Base-by-base conservation (phyloP, 805 yeast species). In the Cyberlindnera euphorbiae region DNA sequence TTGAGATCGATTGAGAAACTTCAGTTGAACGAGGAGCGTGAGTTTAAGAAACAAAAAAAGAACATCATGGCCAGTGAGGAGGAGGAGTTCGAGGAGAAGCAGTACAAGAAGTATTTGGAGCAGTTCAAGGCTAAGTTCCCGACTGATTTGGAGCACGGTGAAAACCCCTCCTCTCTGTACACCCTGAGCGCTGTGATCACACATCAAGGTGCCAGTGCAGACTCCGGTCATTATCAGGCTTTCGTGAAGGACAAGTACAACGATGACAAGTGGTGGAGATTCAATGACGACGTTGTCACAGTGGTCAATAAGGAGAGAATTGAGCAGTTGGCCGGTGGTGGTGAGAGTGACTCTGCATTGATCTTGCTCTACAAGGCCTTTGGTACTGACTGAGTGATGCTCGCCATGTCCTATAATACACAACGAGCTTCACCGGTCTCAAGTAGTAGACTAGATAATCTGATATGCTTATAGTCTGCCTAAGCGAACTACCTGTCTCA, bases 161-260 rank as follows among this genome's bases (percentile, higher is more conserved):
- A 83, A 52, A 88, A 90, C 55, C 90, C 95, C 6, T 79, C 94
- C 1, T 86, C 93, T 1, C 75, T 93, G 26, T 93, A 93, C 56
- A 88, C 87, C 46, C 73, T 93, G 46, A 66, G 69, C 26, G 87
- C 95, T 2, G 75, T 93, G 17, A 77, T 93, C 41, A 87, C 97
- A 1, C 99, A 93, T 63, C 83, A 82, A 55, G 99, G 99, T 33
- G 79, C 96, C 7, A 79, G 89, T 29, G 96, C 97, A 0, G 97
- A 93, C 59, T 82, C 96, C 19, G 99, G 99, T 13, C 99, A 93
- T 62, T 93, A 93, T 62, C 97, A 89, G 63, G 79, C 90, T 19
- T 93, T 85, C 63, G 80, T 83, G 12, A 79, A 75, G 51, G 93
- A 89, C 59, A 75, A 69, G 23, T 62, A 61, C 14, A 87, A 81